Base-by-base conservation (phyloP, 371 early-diverging fungal species). In the Mortierella sp. region DNA sequence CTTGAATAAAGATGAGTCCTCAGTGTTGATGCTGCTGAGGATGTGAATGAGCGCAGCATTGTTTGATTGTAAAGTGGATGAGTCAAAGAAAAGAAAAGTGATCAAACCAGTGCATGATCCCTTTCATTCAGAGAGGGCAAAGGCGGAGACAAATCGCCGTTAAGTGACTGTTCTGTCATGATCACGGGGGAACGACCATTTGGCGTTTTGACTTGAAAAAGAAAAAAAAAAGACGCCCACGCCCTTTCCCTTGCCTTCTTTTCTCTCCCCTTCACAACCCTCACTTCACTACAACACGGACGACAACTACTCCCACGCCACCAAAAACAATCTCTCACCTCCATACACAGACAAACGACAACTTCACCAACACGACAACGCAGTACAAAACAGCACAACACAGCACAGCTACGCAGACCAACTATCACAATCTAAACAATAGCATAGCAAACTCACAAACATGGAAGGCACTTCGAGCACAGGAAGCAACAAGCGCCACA, bases 1-100 rank as follows among this genome's bases (percentile, higher is more conserved):
- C 19, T 24, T 55, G 64, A 31, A 22, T 8, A 19, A 22, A 61
- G 61, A 19, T 39, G 61, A 31, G 61, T 37, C 22, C 61, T 53
- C 41, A 26, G 58, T 31, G 34, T 43, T 43, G 72, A 61, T 0
- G 40, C 29, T 16, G 52, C 24, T 22, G 53, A 66, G 64, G 53
- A 44, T 1, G 73, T 55, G 55, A 78, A 41, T 72, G 79, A 73
- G 45, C 73, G 73, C 4, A 78, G 66, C 73, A 73, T 72, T 22
- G 64, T 14, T 40, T 14, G 64, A 47, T 11, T 34, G 19, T 41
- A 11, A 11, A 24, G 19, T 5, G 11, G 9, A 9, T 7, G 29
- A 26, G 41, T 43, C 31, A 44, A 68, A 19, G 44, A 70, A 44
- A 14, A n/a, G 39, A 13, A 14, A 40, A 50, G 47, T n/a, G n/a